phyloP scores from a whole-genome alignment of 2,329 filamentous ascomycete species.

The Claviceps citrina region DNA sequence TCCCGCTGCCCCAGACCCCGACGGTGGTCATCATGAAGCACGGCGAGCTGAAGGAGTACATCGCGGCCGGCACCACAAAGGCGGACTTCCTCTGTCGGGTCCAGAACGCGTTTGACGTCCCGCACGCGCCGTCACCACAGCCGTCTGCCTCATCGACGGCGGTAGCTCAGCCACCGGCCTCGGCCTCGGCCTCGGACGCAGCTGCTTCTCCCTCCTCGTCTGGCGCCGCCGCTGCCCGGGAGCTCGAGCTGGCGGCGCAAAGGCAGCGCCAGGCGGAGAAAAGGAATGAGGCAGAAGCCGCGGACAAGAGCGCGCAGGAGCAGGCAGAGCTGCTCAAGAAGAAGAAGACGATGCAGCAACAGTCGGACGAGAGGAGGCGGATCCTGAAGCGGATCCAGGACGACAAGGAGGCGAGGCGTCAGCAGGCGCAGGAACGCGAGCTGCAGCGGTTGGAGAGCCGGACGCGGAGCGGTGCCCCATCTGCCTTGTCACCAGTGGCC shows the following conservation, averaged over 20 bases:
- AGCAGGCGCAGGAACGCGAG: slow-evolving; percentile 36
- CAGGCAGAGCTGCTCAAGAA: slow-evolving; percentile 43
- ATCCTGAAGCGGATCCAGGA: slow-evolving; percentile 63
- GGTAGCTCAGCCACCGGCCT: slow-evolving; percentile 3
- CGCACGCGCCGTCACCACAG: slow-evolving; percentile 7
- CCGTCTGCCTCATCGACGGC: slow-evolving; percentile 7
- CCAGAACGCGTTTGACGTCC: slow-evolving; percentile 18
- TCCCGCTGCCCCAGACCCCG: slow-evolving; percentile 63
- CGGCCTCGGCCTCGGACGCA: too few species aligned
- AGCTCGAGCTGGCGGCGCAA: slow-evolving; percentile 26
- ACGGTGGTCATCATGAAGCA: slow-evolving; percentile 68
- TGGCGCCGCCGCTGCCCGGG: slow-evolving; percentile 1
- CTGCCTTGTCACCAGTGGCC: slow-evolving; percentile 15
- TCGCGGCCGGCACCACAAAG: slow-evolving; percentile 47
- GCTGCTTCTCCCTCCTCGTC: slow-evolving; percentile 4
- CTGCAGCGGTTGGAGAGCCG: slow-evolving; percentile 20
- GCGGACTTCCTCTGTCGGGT: slow-evolving; percentile 46
- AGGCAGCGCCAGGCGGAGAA: slow-evolving; percentile 32
- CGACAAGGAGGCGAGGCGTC: slow-evolving; percentile 54
- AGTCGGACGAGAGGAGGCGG: slow-evolving; percentile 51
- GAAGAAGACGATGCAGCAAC: slow-evolving; percentile 48
- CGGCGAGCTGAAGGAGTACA: slow-evolving; percentile 62
- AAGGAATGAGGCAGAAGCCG: slow-evolving; percentile 23
- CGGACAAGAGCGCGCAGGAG: slow-evolving; percentile 22
- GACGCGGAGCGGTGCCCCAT: slow-evolving; percentile 16